A percentile compares a stretch with the other conserved stretches of the same genome.
Evolutionary conservation across 2,329 filamentous ascomycete genomes (phyloP).

Genomic region (Fusarium stilboides): DNA sequence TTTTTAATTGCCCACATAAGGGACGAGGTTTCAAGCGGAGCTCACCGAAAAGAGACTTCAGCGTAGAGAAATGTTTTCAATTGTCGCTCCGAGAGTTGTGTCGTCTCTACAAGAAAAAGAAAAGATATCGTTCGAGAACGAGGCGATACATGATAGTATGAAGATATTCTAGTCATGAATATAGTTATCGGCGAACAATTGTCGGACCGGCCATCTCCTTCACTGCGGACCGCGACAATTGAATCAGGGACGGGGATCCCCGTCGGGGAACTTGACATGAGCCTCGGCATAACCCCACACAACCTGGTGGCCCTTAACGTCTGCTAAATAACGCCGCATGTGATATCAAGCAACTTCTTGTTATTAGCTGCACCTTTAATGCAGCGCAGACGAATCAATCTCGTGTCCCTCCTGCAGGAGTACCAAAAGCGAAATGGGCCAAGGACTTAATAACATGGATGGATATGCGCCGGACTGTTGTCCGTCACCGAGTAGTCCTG

Average conservation of each 20-base stretch:
- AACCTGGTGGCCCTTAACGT: conserved; percentile 10
- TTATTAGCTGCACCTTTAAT: conserved; percentile 36
- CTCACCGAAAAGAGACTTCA: conserved; percentile 18
- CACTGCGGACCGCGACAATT: not conserved
- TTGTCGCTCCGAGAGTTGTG: conserved; percentile 13
- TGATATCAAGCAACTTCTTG: conserved; percentile 34
- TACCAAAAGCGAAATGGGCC: conserved; percentile 35
- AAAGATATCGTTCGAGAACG: conserved; percentile 2
- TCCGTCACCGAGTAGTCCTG: conserved; percentile 19
- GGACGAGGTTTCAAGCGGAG: conserved; percentile 19
- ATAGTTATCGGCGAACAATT: conserved; percentile 8
- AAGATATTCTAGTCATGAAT: conserved; percentile 24
- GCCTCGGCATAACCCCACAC: conserved; percentile 38
- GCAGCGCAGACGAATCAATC: conserved; percentile 31
- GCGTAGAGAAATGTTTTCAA: conserved; percentile 21
- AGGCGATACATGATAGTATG: conserved; percentile 24
- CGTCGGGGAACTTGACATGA: conserved; percentile 21
- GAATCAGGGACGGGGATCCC: conserved; percentile 6
- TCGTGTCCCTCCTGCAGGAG: conserved; percentile 30
- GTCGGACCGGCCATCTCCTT: conserved; percentile 28
- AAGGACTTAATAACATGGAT: conserved; percentile 32
- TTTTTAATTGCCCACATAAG: conserved; percentile 21
- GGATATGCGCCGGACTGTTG: conserved; percentile 5
- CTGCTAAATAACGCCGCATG: conserved; percentile 27
- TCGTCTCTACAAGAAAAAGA: not conserved